Conservation (phyloP, 2,329 filamentous ascomycete species). For the Scedosporium apiospermum region DNA sequence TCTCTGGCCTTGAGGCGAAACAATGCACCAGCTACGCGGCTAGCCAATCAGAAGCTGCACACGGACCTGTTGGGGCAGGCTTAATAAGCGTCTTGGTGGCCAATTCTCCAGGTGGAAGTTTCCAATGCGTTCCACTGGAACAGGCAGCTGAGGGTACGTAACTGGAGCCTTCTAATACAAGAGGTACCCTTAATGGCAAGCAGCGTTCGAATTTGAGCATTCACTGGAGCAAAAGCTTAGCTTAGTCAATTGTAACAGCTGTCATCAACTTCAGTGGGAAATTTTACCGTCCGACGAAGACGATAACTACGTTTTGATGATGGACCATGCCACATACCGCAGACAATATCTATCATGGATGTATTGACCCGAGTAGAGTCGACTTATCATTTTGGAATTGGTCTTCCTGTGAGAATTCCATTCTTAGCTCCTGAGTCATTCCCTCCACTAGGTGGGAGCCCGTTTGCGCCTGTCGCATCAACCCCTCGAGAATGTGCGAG, state of each 20-base stretch:
- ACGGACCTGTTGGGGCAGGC: background rate
- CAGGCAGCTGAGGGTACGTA: slow-evolving; percentile 7
- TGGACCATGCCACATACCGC: no score
- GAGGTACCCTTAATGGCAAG: background rate
- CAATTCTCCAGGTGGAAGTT: slow-evolving; percentile 4
- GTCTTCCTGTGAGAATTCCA: no score
- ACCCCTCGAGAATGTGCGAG: no score
- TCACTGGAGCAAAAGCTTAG: background rate
- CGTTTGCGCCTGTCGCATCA: no score
- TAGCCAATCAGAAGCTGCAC: background rate
- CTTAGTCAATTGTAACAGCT: background rate
- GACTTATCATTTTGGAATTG: no score
- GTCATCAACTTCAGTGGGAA: background rate
- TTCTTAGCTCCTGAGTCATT: no score
- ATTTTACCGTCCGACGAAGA: no score
- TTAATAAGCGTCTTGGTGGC: slow-evolving; percentile 1
- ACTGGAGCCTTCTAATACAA: background rate
- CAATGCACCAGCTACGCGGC: background rate
- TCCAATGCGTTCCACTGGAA: slow-evolving; percentile 4
- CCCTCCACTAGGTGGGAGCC: no score
- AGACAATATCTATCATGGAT: no score
- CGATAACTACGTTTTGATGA: no score
- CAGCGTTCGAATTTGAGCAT: background rate
- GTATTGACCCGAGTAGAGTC: no score
- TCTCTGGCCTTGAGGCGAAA: slow-evolving; percentile 4